Percentiles rank a stretch among this genome's conserved stretches.
phyloP scores from a whole-genome alignment of 352 stramenopile species.

The Globisporangium iwayamae region DNA sequence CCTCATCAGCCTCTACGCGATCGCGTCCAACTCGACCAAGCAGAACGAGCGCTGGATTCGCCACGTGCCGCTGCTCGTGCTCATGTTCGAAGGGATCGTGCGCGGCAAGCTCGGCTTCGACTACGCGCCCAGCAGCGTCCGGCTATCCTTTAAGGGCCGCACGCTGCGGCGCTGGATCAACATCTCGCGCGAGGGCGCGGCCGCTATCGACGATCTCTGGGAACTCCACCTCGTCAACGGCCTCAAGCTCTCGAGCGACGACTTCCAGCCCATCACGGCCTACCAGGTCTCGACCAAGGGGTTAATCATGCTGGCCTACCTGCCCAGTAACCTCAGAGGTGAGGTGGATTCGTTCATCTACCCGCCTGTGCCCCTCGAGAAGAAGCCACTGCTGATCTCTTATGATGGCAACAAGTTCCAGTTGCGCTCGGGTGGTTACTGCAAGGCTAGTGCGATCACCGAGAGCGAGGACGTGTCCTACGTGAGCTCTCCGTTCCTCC shows the following conservation, averaged over 20 bases:
- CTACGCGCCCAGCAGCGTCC: conserved; percentile 93
- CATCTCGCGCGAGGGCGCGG: conserved; percentile 94
- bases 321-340: conserved; percentile 68
- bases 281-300: conserved; percentile 94
- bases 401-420: conserved; percentile 81
- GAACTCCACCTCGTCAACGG: conserved; percentile 92
- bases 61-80: conserved; percentile 93
- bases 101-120: conserved; percentile 94
- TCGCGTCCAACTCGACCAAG: conserved; percentile 81
- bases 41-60: conserved; percentile 95
- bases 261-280: conserved; percentile 94
- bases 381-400: conserved; percentile 39
- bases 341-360: conserved; percentile 70
- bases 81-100: conserved; percentile 97
- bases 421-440: conserved; percentile 79
- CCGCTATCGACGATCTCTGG: conserved; percentile 93
- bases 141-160: conserved; percentile 91
- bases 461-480: conserved; percentile 97
- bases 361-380: conserved; percentile 40
- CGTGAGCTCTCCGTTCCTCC: conserved; percentile 96
- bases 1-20: conserved; percentile 93
- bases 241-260: conserved; percentile 91
- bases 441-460: conserved; percentile 89
- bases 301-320: conserved; percentile 76
- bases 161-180: conserved; percentile 88